These are phyloP conservation scores for Anthracocystis walkeri DNA, from an alignment of 1,284 basidiomycete genomes.

Conservation along the genomic window DNA sequence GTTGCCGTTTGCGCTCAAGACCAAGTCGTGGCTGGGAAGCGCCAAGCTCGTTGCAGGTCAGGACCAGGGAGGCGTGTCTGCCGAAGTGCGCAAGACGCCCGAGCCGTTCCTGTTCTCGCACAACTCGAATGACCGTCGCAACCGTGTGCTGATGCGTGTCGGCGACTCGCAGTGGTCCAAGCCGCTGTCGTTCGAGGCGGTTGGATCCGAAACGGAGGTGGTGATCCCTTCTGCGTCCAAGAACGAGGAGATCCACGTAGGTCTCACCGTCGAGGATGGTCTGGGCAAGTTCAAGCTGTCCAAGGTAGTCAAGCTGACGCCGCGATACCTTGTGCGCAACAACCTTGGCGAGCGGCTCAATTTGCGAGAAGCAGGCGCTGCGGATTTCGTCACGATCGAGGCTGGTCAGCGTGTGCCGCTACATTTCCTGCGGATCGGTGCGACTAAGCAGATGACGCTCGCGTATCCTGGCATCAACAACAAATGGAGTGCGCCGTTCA, in stretches of 20 bases:
- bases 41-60: constrained; percentile 89
- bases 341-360: constrained; percentile 78
- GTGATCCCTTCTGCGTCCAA: constrained; percentile 78
- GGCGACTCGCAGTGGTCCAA: constrained; percentile 92
- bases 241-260: constrained; percentile 85
- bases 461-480: constrained; percentile 86
- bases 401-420: constrained; percentile 77
- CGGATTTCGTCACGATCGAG: constrained; percentile 69
- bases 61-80: constrained; percentile 49
- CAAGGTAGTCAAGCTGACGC: constrained; percentile 91
- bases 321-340: constrained; percentile 92
- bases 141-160: constrained; percentile 85
- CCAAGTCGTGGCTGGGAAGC: constrained; percentile 79
- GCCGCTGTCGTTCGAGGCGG: constrained; percentile 77
- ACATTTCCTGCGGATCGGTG: constrained; percentile 77
- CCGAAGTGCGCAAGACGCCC: constrained; percentile 69
- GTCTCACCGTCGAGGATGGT: constrained; percentile 92
- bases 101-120: constrained; percentile 81
- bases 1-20: constrained; percentile 82
- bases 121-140: constrained; percentile 79
- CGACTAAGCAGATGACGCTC: constrained; percentile 77
- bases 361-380: constrained; percentile 84
- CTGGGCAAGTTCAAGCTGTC: constrained; percentile 91
- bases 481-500: constrained; percentile 90
- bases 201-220: constrained; percentile 88